Percentiles rank a stretch among this genome's conserved stretches.
Evolutionary conservation across 1,139 yeast species (phyloP).

Genomic region (Meyerozyma smithsonii): DNA sequence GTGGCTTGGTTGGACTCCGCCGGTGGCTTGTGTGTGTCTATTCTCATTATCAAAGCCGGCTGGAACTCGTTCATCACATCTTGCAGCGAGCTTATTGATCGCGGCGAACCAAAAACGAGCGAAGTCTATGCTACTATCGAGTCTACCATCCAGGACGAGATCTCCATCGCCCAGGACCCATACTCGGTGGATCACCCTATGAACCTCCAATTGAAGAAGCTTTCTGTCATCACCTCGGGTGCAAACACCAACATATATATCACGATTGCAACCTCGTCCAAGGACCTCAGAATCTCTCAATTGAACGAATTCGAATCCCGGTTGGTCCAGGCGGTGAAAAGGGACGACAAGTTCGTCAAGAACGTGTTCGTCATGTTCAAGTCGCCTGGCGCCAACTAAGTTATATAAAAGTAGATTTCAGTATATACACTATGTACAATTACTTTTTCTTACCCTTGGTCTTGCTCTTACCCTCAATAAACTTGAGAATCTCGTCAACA

Average conservation of each 20-base stretch:
- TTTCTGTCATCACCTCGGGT: constrained; percentile 13
- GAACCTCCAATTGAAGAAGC: constrained; percentile 5
- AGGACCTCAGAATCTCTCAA: constrained; percentile 19
- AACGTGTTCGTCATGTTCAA: constrained; percentile 25
- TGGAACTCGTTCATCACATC: constrained; percentile 67
- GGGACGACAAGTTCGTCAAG: constrained; percentile 31
- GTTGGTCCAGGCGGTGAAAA: constrained; percentile 20
- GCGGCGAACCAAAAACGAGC: constrained; percentile 24
- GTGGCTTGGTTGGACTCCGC: constrained; percentile 84
- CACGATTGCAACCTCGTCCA: constrained; percentile 17
- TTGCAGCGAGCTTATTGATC: constrained; percentile 70
- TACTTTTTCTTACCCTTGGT: constrained; percentile 12
- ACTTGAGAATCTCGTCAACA: constrained; percentile 63
- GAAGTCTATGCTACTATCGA: constrained; percentile 4
- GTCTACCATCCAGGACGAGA: constrained; percentile 2
- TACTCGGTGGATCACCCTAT: background rate
- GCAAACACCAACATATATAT: constrained; percentile 29
- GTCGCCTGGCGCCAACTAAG: constrained; percentile 5
- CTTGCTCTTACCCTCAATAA: constrained; percentile 49
- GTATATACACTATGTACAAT: constrained; percentile 10
- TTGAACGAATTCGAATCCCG: constrained; percentile 25
- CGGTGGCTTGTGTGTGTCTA: constrained; percentile 85
- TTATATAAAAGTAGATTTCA: constrained; percentile 4
- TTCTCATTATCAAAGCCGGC: constrained; percentile 80
- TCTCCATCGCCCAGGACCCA: background rate